A percentile compares a stretch with the other conserved stretches of the same genome.
These are phyloP conservation scores for Coemansia sp. DNA, from an alignment of 192 early-diverging fungal genomes.

Conservation along the genomic window DNA sequence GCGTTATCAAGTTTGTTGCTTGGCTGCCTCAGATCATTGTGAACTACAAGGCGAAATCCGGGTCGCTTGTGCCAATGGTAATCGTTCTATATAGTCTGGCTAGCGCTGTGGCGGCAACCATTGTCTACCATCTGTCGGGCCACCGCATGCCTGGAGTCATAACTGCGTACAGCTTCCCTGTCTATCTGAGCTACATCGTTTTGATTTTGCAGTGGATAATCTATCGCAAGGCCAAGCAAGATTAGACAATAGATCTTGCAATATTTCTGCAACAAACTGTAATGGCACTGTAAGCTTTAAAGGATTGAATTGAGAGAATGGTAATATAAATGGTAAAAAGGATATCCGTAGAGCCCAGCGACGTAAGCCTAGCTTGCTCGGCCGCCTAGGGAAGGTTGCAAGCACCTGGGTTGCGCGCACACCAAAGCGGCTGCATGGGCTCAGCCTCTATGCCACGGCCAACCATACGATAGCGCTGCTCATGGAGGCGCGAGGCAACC, in stretches of 20 bases:
- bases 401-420: slow-evolving; percentile 58
- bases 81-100: neutral
- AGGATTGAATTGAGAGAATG: neutral
- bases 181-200: neutral
- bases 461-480: slow-evolving; percentile 71
- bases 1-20: neutral
- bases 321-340: neutral
- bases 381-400: slow-evolving; percentile 39
- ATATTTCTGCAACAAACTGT: neutral
- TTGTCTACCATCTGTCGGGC: neutral
- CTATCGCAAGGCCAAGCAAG: slow-evolving; percentile 4
- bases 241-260: neutral
- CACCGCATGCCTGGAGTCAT: neutral
- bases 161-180: neutral
- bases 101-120: neutral
- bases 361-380: neutral
- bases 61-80: neutral
- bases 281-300: neutral
- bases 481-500: slow-evolving; percentile 65
- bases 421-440: slow-evolving; percentile 75
- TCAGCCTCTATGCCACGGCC: slow-evolving; percentile 64
- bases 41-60: neutral
- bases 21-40: slow-evolving; percentile 15
- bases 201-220: neutral
- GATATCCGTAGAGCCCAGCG: neutral